These are phyloP conservation scores for Podaxis mareebaensis DNA, from an alignment of 768 basidiomycete genomes.

Conservation along the genomic window DNA sequence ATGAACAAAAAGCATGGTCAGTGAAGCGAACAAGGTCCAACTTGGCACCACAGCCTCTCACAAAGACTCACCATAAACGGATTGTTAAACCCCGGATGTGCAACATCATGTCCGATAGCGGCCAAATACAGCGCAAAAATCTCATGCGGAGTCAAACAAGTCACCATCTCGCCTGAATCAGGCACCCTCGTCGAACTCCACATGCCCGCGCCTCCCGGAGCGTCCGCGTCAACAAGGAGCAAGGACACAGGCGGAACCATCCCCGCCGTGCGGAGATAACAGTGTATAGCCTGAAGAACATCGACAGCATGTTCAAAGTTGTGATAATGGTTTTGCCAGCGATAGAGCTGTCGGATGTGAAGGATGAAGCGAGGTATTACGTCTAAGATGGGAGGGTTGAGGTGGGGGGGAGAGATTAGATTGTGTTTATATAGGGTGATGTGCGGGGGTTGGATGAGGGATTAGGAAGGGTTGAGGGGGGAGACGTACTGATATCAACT, in stretches of 20 bases:
- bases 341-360: conserved; percentile 91
- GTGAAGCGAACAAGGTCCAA: not conserved
- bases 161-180: conserved; percentile 39
- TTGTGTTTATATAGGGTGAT: no score
- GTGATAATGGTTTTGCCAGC: conserved; percentile 91
- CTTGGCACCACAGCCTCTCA: not conserved
- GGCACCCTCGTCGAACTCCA: conserved; percentile 39
- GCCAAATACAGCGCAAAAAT: conserved; percentile 85
- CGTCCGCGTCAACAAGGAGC: conserved; percentile 39
- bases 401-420: conserved; percentile 15
- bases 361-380: conserved; percentile 78
- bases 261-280: conserved; percentile 76
- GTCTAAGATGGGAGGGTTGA: conserved; percentile 41
- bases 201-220: conserved; percentile 37
- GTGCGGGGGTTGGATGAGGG: conserved; percentile 7
- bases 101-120: conserved; percentile 97
- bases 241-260: conserved; percentile 79
- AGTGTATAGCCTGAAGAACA: conserved; percentile 91
- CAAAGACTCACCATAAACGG: conserved; percentile 78
- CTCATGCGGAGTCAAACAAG: conserved; percentile 64
- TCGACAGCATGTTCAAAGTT: conserved; percentile 98
- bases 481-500: conserved; percentile 56
- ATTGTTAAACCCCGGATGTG: conserved; percentile 94
- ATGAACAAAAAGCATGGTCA: conserved; percentile 6
- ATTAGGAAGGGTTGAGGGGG: not conserved